Conservation (phyloP, 192 early-diverging fungal genomes). For the Backusella luteola region DNA sequence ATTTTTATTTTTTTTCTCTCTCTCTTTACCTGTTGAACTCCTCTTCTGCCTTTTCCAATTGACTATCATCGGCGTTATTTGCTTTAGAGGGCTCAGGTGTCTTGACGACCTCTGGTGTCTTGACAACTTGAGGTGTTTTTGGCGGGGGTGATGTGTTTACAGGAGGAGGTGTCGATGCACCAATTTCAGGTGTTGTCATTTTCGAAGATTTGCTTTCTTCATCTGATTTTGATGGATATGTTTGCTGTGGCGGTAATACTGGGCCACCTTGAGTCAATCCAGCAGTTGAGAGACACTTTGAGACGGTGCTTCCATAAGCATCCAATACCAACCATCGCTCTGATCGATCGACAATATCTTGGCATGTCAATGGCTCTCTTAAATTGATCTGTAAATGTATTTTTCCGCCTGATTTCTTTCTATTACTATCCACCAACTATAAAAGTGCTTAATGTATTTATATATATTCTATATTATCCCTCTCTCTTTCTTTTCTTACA, state of each 20-base stretch:
- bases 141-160: not conserved
- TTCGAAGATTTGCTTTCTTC: not conserved
- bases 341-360: constrained; percentile 55
- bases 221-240: not conserved
- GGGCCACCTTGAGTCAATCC: constrained; percentile 10
- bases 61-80: constrained; percentile 9
- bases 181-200: not conserved
- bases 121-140: not conserved
- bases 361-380: constrained; percentile 54
- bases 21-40: constrained; percentile 55
- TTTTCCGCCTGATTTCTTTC: constrained; percentile 64
- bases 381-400: constrained; percentile 65
- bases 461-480: no score
- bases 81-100: not conserved
- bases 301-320: constrained; percentile 38
- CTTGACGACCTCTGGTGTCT: not conserved
- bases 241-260: not conserved
- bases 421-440: constrained; percentile 63
- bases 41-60: constrained; percentile 49
- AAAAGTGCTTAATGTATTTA: not conserved
- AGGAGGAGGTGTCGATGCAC: not conserved
- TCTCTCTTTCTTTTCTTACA: constrained; percentile 36
- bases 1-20: not conserved
- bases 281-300: constrained; percentile 19
- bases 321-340: constrained; percentile 71